Evolutionary conservation across 2,329 filamentous ascomycete species (phyloP), one percentile per base, ranked within the genome.

Genomic region (Fusarium palustre): DNA sequence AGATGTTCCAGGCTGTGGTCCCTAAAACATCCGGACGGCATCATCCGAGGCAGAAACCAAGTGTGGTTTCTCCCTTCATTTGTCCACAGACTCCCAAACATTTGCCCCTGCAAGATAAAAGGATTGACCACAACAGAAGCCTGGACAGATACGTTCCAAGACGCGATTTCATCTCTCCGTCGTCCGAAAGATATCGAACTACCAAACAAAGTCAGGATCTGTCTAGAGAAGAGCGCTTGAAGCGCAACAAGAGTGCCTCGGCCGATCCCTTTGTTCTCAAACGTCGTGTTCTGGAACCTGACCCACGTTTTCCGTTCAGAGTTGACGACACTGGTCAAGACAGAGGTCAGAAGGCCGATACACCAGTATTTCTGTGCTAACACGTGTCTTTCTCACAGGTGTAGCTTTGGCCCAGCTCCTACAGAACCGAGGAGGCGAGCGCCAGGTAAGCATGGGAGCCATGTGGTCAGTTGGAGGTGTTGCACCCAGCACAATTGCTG

Each of bases 401-500:
- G 75, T 69, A 31, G 68, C 78, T 30, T 66, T 77, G 18, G 71
- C 69, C 2, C 70, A 70, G 22, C 31, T 75, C 5, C 64, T 70
- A 13, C 73, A 72, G 10, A 77, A 75, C 39, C 46, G 48, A 38
- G 59, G 57, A 53, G 61, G 49, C 28, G 76, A 78, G 38, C 77
- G 85, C 58, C 84, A 90, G 75, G 81, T 88, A 64, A 94, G 91
- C 76, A 81, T 84, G 65, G 91, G 91, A 4, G 86, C 90, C 12
- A 85, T 95, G 20, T 97, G 92, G 93, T 87, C 89, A 20, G 89
- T 96, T 13, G 92, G 92, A 28, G 91, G 92, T n/a, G 76, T 87
- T 12, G 86, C 87, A 50, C 86, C 88, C n/a, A 81, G 83, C 10
- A 82, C 63, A 28, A 81, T 84, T 18, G 85, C 85, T 15, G 81